A percentile compares a stretch with the other conserved stretches of the same genome.
Conservation (phyloP, 1,139 yeast species). For the Scheffersomyces stambukii region DNA sequence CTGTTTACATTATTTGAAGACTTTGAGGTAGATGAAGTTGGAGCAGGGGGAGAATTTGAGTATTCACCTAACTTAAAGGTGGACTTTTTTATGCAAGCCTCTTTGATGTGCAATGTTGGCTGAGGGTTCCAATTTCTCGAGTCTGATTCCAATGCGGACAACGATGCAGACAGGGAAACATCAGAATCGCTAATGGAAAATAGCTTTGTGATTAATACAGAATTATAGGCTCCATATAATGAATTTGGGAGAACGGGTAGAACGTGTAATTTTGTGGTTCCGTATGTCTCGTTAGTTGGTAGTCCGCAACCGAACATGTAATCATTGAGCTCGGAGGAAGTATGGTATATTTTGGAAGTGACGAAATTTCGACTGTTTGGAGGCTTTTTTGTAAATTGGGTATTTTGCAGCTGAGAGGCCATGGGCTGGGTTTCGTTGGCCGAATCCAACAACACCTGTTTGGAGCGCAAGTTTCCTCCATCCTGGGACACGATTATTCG, state of each 20-base stretch:
- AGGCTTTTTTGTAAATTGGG: neutral
- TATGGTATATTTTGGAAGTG: constrained; percentile 32
- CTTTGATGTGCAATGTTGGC: constrained; percentile 28
- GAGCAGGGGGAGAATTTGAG: neutral
- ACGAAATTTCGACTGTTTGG: constrained; percentile 10
- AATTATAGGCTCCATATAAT: constrained; percentile 23
- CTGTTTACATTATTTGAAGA: constrained; percentile 23
- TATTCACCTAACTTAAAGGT: constrained; percentile 9
- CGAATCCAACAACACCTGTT: constrained; percentile 49
- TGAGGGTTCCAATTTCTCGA: constrained; percentile 26
- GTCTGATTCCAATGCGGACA: constrained; percentile 3
- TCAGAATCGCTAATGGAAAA: constrained; percentile 37
- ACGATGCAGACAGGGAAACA: constrained; percentile 9
- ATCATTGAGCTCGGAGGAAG: constrained; percentile 41
- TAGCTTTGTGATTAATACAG: constrained; percentile 44
- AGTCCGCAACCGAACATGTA: constrained; percentile 58
- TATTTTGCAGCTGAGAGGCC: constrained; percentile 2
- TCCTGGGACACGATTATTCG: constrained; percentile 50
- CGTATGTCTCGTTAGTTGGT: constrained; percentile 44
- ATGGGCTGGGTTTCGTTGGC: constrained; percentile 15
- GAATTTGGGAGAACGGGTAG: constrained; percentile 38
- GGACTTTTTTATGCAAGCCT: constrained; percentile 13
- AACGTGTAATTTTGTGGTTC: constrained; percentile 45
- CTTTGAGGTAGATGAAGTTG: constrained; percentile 1
- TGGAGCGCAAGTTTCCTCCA: constrained; percentile 45